A percentile compares a stretch with the other conserved stretches of the same genome.
Conservation (phyloP, 352 stramenopile genomes). For the Pythium dissimile region DNA sequence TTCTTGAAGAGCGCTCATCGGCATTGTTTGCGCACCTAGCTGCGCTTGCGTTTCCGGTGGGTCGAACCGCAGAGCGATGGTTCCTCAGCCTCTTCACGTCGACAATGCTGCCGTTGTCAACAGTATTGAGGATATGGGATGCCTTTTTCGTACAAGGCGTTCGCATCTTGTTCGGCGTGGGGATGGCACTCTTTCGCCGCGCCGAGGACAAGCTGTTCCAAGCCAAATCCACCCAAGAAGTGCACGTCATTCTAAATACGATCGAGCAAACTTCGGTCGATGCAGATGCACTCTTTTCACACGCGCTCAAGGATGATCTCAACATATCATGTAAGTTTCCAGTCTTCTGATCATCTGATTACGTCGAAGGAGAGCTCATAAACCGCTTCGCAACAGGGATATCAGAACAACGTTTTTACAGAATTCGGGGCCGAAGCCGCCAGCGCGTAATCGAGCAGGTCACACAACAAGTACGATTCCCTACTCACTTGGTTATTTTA, state of each 20-base stretch:
- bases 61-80: slow-evolving; percentile 58
- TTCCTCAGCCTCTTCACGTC: slow-evolving; percentile 76
- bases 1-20: slow-evolving; percentile 54
- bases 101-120: slow-evolving; percentile 60
- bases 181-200: slow-evolving; percentile 61
- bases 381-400: slow-evolving; percentile 34
- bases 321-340: slow-evolving; percentile 62
- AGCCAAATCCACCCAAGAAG: slow-evolving; percentile 48
- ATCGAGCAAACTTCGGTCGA: slow-evolving; percentile 67
- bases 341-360: background rate
- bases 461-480: slow-evolving; percentile 35
- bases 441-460: slow-evolving; percentile 54
- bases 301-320: slow-evolving; percentile 76
- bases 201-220: slow-evolving; percentile 67
- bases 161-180: slow-evolving; percentile 66
- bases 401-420: slow-evolving; percentile 61
- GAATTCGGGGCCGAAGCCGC: slow-evolving; percentile 44
- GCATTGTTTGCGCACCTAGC: slow-evolving; percentile 49
- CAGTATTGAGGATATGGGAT: slow-evolving; percentile 80
- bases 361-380: too few species aligned
- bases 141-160: slow-evolving; percentile 72
- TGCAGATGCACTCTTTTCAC: slow-evolving; percentile 63
- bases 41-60: slow-evolving; percentile 50
- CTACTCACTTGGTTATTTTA: background rate
- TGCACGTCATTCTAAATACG: slow-evolving; percentile 41